phyloP scores from a whole-genome alignment of 768 basidiomycete species.

The Chlorophyllum brunneum region DNA sequence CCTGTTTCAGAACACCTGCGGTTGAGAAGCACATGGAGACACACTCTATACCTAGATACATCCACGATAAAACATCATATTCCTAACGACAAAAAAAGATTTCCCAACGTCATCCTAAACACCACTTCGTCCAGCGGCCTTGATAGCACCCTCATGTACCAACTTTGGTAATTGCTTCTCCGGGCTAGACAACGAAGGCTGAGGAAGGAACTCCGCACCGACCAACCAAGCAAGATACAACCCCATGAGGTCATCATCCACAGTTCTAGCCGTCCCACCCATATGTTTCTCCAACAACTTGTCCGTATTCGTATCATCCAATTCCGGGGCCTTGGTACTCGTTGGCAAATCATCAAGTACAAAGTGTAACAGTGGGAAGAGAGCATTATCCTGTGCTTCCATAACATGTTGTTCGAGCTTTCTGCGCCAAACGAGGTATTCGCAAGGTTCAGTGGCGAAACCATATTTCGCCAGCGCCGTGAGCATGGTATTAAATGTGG shows the following conservation, averaged over 20 bases:
- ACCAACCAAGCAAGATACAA: constrained; percentile 92
- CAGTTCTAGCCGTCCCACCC: constrained; percentile 46
- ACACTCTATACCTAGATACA: too few relatives aligned
- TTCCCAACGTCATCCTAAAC: too few relatives aligned
- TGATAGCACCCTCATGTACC: constrained; percentile 35
- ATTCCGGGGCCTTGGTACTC: constrained; percentile 87
- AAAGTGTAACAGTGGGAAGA: constrained; percentile 96
- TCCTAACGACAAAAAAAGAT: too few relatives aligned
- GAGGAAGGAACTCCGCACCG: constrained; percentile 73
- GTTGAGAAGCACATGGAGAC: too few relatives aligned
- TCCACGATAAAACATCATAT: too few relatives aligned
- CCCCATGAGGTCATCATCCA: constrained; percentile 75
- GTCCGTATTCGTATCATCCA: constrained; percentile 85
- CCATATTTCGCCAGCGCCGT: constrained; percentile 74
- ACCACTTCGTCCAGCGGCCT: constrained; percentile 70
- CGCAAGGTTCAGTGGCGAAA: constrained; percentile 71
- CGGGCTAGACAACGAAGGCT: constrained; percentile 36
- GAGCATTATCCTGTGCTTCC: constrained; percentile 91
- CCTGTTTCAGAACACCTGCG: too few relatives aligned
- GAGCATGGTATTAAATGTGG: constrained; percentile 87
- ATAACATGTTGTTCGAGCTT: constrained; percentile 94
- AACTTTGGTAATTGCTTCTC: constrained; percentile 49
- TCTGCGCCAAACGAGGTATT: constrained; percentile 90
- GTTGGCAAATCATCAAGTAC: constrained; percentile 97
- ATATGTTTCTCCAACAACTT: constrained; percentile 48